Conservation (phyloP, 2,329 filamentous ascomycete species). For the Zymoseptoria ardabiliae region DNA sequence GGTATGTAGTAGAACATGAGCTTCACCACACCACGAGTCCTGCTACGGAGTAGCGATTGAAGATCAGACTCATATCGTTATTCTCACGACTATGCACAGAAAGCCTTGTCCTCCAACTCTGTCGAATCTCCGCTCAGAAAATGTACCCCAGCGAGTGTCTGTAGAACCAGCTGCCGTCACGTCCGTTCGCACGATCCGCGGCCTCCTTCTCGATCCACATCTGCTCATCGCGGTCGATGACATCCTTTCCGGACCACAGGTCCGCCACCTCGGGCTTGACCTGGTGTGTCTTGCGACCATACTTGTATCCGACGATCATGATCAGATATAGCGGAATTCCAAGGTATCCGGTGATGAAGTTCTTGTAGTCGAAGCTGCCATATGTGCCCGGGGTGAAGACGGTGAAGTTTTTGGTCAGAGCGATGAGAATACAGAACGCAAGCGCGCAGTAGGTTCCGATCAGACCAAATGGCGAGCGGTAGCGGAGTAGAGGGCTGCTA, state of each 20-base stretch:
- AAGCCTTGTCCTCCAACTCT: not conserved
- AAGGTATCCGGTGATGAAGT: conserved; percentile 43
- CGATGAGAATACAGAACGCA: conserved; percentile 63
- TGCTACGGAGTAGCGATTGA: not conserved
- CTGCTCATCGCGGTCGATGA: conserved; percentile 51
- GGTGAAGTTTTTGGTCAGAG: conserved; percentile 74
- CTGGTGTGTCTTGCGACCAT: conserved; percentile 52
- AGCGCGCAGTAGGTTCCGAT: conserved; percentile 62
- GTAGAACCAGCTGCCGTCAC: conserved; percentile 16
- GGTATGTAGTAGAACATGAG: not conserved
- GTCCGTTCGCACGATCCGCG: conserved; percentile 21
- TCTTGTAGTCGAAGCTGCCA: conserved; percentile 61
- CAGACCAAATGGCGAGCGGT: conserved; percentile 65
- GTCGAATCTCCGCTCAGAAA: conserved; percentile 15
- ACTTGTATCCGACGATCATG: conserved; percentile 55
- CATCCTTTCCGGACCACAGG: conserved; percentile 51
- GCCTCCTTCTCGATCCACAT: conserved; percentile 27
- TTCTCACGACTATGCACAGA: not conserved
- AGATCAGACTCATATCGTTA: not conserved
- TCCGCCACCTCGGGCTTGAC: conserved; percentile 50
- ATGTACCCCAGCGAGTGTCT: conserved; percentile 23
- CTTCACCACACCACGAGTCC: not conserved
- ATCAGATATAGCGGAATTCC: conserved; percentile 68
- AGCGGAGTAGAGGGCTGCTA: conserved; percentile 31
- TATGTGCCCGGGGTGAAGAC: conserved; percentile 51